A percentile compares a stretch with the other conserved stretches of the same genome.
These are phyloP conservation scores for Thermothelomyces thermophilus DNA, from an alignment of 2,329 filamentous ascomycete genomes.

Conservation along the genomic window DNA sequence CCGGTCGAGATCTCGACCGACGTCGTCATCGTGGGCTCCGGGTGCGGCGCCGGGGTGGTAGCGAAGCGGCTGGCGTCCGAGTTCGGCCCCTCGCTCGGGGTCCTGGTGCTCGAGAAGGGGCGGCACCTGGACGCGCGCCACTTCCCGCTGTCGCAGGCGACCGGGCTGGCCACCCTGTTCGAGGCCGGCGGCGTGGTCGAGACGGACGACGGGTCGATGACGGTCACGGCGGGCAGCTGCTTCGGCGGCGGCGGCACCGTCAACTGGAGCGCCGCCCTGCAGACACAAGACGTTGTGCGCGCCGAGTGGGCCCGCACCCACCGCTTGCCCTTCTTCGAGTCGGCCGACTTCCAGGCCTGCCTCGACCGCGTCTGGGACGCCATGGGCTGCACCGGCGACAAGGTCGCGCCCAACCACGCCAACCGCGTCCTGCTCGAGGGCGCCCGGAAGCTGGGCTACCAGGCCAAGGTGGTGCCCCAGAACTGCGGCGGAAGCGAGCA, in stretches of 20 bases:
- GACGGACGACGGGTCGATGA: constrained; percentile 51
- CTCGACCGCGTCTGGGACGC: constrained; percentile 71
- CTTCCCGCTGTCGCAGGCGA: constrained; percentile 64
- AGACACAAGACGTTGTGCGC: constrained; percentile 68
- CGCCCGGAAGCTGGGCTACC: constrained; percentile 64
- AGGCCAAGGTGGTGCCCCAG: constrained; percentile 63
- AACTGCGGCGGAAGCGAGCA: constrained; percentile 71
- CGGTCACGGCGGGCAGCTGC: constrained; percentile 59
- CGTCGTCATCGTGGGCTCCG: constrained; percentile 78
- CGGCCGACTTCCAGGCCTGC: constrained; percentile 66
- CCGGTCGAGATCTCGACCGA: constrained; percentile 66
- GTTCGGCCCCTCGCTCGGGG: constrained; percentile 56
- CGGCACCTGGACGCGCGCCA: constrained; percentile 68
- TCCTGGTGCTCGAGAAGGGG: constrained; percentile 66
- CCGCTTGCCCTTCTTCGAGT: constrained; percentile 67
- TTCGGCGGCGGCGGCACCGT: constrained; percentile 85
- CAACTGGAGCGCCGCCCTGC: constrained; percentile 68
- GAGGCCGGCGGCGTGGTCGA: constrained; percentile 57
- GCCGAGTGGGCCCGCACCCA: constrained; percentile 67
- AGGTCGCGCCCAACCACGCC: constrained; percentile 64
- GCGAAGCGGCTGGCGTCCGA: constrained; percentile 70
- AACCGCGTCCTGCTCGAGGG: constrained; percentile 72
- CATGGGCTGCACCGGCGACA: constrained; percentile 65
- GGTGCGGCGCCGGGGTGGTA: constrained; percentile 74
- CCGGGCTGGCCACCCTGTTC: constrained; percentile 58